These are phyloP conservation scores for Starmerella apis DNA, from an alignment of 805 yeast genomes.

Conservation along the genomic window DNA sequence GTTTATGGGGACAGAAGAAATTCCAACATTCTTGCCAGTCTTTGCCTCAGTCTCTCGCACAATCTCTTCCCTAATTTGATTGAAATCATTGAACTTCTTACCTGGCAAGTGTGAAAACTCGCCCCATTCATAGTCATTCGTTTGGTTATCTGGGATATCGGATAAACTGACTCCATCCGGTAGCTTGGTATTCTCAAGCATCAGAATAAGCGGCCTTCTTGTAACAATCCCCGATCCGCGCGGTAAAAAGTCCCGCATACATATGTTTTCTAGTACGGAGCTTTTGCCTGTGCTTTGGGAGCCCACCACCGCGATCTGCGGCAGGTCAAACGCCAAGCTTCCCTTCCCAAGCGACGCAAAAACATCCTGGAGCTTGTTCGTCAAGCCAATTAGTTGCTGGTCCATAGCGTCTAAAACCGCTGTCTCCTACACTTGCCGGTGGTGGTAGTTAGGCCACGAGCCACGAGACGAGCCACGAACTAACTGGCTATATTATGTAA, in stretches of 20 bases:
- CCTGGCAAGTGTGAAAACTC: conserved; percentile 90
- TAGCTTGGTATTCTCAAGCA: conserved; percentile 47
- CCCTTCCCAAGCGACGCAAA: conserved; percentile 92
- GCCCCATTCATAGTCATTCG: conserved; percentile 74
- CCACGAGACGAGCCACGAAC: neutral
- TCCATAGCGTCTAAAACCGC: conserved; percentile 41
- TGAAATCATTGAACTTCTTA: conserved; percentile 75
- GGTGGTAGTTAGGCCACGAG: neutral
- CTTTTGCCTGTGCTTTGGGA: conserved; percentile 86
- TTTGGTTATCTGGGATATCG: conserved; percentile 25
- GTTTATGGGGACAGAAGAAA: conserved; percentile 85
- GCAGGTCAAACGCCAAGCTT: conserved; percentile 83
- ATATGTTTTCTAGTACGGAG: conserved; percentile 81
- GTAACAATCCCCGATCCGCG: conserved; percentile 91
- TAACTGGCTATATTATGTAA: too few species aligned
- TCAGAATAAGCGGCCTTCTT: conserved; percentile 74
- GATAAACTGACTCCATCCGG: conserved; percentile 27
- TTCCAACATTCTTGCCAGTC: conserved; percentile 66
- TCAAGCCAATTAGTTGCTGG: conserved; percentile 64
- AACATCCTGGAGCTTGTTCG: conserved; percentile 89
- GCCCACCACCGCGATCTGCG: conserved; percentile 92
- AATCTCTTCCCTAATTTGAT: conserved; percentile 80
- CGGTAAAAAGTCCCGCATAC: conserved; percentile 83
- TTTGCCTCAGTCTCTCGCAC: conserved; percentile 82
- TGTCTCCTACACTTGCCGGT: neutral